Evolutionary conservation across 1,284 basidiomycete species (phyloP).

Genomic region (Ceratobasidium sp.): DNA sequence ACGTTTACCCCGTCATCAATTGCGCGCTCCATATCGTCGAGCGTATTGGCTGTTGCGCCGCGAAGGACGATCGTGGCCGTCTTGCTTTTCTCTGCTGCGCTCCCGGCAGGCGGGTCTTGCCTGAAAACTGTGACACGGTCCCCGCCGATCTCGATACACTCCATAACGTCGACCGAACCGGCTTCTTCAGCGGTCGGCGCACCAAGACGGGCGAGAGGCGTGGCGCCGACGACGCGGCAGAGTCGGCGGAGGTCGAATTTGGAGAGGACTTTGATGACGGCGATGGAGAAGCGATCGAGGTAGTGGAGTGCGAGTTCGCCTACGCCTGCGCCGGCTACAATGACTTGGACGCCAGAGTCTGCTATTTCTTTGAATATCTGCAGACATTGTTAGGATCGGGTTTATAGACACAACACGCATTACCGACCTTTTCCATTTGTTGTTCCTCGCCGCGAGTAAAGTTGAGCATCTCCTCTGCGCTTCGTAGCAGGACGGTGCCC

Average conservation of each 20-base stretch:
- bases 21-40: constrained; percentile 96
- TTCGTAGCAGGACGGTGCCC: constrained; percentile 97
- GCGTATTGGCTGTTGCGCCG: constrained; percentile 94
- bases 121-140: constrained; percentile 97
- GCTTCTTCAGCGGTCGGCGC: constrained; percentile 97
- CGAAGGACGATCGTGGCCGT: constrained; percentile 96
- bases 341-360: constrained; percentile 93
- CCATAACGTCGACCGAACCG: constrained; percentile 93
- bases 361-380: constrained; percentile 98
- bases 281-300: constrained; percentile 93
- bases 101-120: constrained; percentile 73
- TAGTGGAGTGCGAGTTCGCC: constrained; percentile 98
- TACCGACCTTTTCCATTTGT: constrained; percentile 87
- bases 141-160: constrained; percentile 96
- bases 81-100: constrained; percentile 76
- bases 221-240: constrained; percentile 95
- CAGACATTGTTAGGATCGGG: neutral
- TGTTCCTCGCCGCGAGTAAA: constrained; percentile 97
- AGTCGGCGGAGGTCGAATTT: constrained; percentile 97
- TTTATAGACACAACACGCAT: neutral
- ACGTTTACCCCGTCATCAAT: constrained; percentile 98
- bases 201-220: constrained; percentile 94
- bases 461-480: constrained; percentile 95
- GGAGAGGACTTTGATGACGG: constrained; percentile 96
- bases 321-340: constrained; percentile 92